Evolutionary conservation across 2,329 filamentous ascomycete species (phyloP).

Genomic region (Ceratocystiopsis minuta): DNA sequence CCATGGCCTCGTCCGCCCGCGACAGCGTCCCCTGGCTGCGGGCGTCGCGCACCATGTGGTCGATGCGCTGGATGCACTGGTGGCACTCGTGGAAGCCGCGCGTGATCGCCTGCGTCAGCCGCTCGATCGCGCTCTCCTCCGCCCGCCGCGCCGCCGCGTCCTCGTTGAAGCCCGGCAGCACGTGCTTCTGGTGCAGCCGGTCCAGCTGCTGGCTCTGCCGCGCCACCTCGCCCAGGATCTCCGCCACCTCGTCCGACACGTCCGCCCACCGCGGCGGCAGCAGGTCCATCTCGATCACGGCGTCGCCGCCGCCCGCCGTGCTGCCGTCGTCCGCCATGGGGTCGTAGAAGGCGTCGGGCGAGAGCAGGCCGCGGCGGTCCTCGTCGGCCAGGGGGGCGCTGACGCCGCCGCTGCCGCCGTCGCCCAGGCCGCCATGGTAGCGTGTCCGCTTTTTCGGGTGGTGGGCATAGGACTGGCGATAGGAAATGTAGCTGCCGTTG

Average conservation of each 20-base stretch:
- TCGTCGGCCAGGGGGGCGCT: conserved; percentile 29
- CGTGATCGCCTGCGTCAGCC: conserved; percentile 78
- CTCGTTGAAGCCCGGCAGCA: conserved; percentile 90
- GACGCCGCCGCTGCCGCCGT: conserved; percentile 25
- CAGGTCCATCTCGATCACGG: conserved; percentile 95
- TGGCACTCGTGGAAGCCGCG: conserved; percentile 80
- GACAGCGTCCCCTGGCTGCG: conserved; percentile 55
- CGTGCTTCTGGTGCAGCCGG: conserved; percentile 89
- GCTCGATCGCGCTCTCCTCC: conserved; percentile 83
- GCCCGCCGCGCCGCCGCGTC: conserved; percentile 62
- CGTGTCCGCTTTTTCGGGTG: conserved; percentile 75
- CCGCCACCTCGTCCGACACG: conserved; percentile 80
- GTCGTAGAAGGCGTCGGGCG: conserved; percentile 48
- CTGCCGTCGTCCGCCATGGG: conserved; percentile 47
- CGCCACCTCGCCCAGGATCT: conserved; percentile 62
- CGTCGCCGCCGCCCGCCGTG: conserved; percentile 56
- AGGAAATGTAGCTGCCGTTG: conserved; percentile 71
- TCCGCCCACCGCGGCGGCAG: conserved; percentile 92
- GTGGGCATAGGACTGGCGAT: conserved; percentile 94
- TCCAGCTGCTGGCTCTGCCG: conserved; percentile 72
- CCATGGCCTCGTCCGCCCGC: conserved; percentile 84
- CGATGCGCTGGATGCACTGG: conserved; percentile 70
- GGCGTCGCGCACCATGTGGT: conserved; percentile 69
- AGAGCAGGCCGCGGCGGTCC: conserved; percentile 63
- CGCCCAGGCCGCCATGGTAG: conserved; percentile 27